Conservation (phyloP, 257 asterid species). For the Prunella vulgaris region DNA sequence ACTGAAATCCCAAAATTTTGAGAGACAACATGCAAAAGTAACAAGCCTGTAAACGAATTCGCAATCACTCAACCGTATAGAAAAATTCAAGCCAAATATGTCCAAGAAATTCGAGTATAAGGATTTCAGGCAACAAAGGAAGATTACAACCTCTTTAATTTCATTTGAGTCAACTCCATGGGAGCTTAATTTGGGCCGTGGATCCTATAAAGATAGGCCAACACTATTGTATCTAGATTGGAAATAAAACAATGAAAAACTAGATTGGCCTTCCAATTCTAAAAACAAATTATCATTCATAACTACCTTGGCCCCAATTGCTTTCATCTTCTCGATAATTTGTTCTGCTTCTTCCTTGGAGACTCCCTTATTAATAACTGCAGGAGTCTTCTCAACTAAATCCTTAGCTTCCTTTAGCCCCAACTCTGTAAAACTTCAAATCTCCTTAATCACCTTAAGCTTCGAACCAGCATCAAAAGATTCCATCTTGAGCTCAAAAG, state of each 20-base stretch:
- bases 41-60: neutral
- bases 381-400: constrained; percentile 42
- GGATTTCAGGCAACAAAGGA: neutral
- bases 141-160: neutral
- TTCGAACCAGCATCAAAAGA: constrained; percentile 67
- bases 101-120: neutral
- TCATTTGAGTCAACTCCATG: neutral
- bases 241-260: constrained; percentile 3
- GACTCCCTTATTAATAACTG: constrained; percentile 39
- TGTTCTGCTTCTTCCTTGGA: constrained; percentile 41
- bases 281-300: constrained; percentile 29
- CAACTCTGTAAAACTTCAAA: constrained; percentile 35
- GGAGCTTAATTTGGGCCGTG: neutral
- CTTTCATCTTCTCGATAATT: constrained; percentile 45
- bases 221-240: neutral
- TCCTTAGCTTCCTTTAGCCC: constrained; percentile 47
- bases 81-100: neutral
- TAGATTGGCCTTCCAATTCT: neutral
- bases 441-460: constrained; percentile 62
- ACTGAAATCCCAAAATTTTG: neutral
- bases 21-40: neutral
- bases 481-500: constrained; percentile 67
- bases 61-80: neutral
- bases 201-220: neutral
- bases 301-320: constrained; percentile 39